Base-by-base conservation (phyloP, 2,329 filamentous ascomycete species). In the Fusarium keratoplasticum region DNA sequence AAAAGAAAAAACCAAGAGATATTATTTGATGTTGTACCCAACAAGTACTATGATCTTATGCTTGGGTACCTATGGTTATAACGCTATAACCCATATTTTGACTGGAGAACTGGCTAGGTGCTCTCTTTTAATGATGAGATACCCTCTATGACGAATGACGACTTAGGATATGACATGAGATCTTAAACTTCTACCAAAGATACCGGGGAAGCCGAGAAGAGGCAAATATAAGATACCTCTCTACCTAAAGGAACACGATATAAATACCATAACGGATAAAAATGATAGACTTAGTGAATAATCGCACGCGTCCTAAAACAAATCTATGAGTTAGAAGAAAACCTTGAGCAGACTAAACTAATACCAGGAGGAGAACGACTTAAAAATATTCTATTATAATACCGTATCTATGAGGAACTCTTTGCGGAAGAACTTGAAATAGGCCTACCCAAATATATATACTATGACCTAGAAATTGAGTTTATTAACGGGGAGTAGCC, bases 351-450 rank as follows among this genome's bases (percentile, higher is more conserved):
- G 4, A 1, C 1, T n/a, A n/a, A n/a, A n/a, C n/a, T n/a, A n/a
- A n/a, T n/a, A 31, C 29, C 10, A 22, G 20, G 25, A 10, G 42
- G 25, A 4, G 6, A 42, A 47, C 11, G 31, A 57, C 62, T 71
- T 42, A 60, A 67, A 44, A 71, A 72, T 35, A 67, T 77, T 33
- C 52, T 16, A n/a, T 1, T 29, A 35, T 20, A 72, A 61, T 76
- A 77, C 2, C 25, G 35, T 2, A 63, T 68, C 20, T 76, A 75
- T 42, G 57, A 64, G 11, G 70, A 69, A 29, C 27, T 76, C 44
- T 75, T 73, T 64, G 59, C n/a, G 5, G 11, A 33, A 33, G 31
- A 33, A 33, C 31, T 33, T 9, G 11, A 33, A 13, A 33, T 2
- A 14, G 11, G 31, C 14, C 11, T 33, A 13, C 11, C 1, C 1